Base-by-base conservation (phyloP, 352 stramenopile species). In the Elongisporangium senticosum region DNA sequence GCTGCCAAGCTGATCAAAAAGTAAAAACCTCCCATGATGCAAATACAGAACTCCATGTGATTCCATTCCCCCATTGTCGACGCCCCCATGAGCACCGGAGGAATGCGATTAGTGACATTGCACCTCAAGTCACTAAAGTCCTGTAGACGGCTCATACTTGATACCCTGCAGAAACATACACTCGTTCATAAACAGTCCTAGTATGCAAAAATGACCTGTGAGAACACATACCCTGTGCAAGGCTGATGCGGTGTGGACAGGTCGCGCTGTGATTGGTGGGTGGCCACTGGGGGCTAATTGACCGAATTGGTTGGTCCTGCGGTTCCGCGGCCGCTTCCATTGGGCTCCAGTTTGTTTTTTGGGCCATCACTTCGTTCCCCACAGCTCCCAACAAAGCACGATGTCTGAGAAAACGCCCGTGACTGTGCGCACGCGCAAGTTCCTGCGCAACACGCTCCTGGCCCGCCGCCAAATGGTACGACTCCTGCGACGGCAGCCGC, bases 391-490 rank as follows among this genome's bases (percentile, higher is more conserved):
- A 83, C 73, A 73, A 79, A 80, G 87, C 69, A 93, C 79, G 71
- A 97, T 96, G 89, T 79, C 87, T 87, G 87, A 95, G 71, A 93
- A 95, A 77, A 77, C 85, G 72, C 87, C 94, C 71, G 96, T 99
- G 72, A 98, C 97, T 62, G 96, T 99, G 68, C 96, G 98, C 79
- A 99, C 96, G 69, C 94, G 97, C 77, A 99, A 99, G 89, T 99
- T 99, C 84, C 93, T 99, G 68, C 85, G 92, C 73, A 99, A 99
- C 89, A 89, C 92, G 55, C 93, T 99, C 64, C 84, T 99, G 61
- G 81, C 92, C 63, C 85, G 97, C 74, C 96, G 95, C 74, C 97
- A 99, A 93, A 98, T 99, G 82, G 87, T 98, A 92, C 72, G 71
- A 43, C 33, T 15, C 33, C 13, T 13, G 28, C 4, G 4, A 1